Conservation (phyloP, 140 eudicot species). For the Anethum foeniculum region DNA sequence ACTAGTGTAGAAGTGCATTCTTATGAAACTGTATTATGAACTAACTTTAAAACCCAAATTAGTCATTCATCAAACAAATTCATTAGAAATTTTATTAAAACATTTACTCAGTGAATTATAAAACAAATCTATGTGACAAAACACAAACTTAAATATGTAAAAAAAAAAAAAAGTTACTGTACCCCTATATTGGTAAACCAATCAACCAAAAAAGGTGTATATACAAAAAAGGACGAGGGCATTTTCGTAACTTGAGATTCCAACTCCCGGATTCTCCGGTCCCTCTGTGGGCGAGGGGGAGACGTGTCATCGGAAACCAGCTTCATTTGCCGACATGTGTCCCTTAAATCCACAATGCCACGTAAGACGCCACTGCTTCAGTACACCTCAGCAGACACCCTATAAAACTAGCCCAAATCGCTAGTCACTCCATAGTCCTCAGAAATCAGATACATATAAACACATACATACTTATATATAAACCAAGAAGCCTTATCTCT, state of each 20-base stretch:
- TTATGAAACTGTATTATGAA: no score
- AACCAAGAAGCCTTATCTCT: not conserved
- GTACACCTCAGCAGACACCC: slow-evolving; percentile 27
- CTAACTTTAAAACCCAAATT: no score
- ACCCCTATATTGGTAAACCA: no score
- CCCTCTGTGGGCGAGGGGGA: slow-evolving; percentile 24
- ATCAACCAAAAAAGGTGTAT: not conserved
- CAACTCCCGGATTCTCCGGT: slow-evolving; percentile 3
- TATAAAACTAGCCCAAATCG: slow-evolving; percentile 12
- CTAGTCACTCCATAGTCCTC: slow-evolving; percentile 3
- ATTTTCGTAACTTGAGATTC: not conserved
- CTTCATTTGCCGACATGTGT: slow-evolving; percentile 26
- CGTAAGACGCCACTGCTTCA: slow-evolving; percentile 16
- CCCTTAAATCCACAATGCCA: slow-evolving; percentile 18
- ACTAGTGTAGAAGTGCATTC: no score
- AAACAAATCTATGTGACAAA: no score
- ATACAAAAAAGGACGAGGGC: not conserved
- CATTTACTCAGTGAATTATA: no score
- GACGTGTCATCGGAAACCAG: slow-evolving; percentile 5
- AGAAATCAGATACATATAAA: not conserved
- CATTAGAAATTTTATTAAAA: no score
- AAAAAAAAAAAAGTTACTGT: no score
- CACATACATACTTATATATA: not conserved
- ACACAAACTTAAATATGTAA: no score
- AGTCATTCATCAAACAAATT: no score